Evolutionary conservation across 495 filamentous ascomycete species (phyloP), one percentile per base, ranked within the genome.

Genomic region (Aspergillus sparsus): DNA sequence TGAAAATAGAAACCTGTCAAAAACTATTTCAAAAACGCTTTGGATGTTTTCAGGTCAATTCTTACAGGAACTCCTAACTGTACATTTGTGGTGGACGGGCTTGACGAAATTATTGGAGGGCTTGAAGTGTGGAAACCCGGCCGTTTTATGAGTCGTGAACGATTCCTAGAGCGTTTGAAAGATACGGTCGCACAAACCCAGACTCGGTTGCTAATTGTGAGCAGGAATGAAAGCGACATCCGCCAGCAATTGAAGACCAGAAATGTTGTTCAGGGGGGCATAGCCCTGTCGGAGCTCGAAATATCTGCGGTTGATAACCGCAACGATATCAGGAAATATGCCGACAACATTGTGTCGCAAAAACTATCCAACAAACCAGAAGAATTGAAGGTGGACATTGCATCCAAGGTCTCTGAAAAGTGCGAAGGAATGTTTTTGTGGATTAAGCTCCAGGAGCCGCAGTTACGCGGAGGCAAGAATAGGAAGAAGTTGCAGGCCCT

Each of bases 371-470:
- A 33, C 11, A 51, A 35, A 8, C 2, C 21, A n/a, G 9, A 33
- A 3, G 18, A 51, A 51, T 34, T 51, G n/a, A 7, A 12, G 11
- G 31, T 34, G 31, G 49, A 34, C 9, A 10, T 51, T 34, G 21
- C 49, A 34, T 4, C 21, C 18, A 27, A 51, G 27, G 36, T 51
- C 31, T 27, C 49, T 11, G 11, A 21, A 2, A 51, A 51, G 27
- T 34, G 49, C 9, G 49, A 33, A n/a, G 49, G 49, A 8, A 51
- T 51, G 49, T 51, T 51, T 33, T 15, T 51, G 15, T 34, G 18
- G 49, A 35, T 51, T 13, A 27, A 33, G 9, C 49, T 51, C 12
- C 49, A 51, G 49, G 36, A 33, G 11, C 49, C 13, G 7, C 33
- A 33, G 33, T n/a, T 51, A 21, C 49, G 49, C 7, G 31, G 31